Percentiles rank a stretch among this genome's conserved stretches.
Evolutionary conservation across 805 yeast species (phyloP).

Genomic region (Candida silvicultrix): DNA sequence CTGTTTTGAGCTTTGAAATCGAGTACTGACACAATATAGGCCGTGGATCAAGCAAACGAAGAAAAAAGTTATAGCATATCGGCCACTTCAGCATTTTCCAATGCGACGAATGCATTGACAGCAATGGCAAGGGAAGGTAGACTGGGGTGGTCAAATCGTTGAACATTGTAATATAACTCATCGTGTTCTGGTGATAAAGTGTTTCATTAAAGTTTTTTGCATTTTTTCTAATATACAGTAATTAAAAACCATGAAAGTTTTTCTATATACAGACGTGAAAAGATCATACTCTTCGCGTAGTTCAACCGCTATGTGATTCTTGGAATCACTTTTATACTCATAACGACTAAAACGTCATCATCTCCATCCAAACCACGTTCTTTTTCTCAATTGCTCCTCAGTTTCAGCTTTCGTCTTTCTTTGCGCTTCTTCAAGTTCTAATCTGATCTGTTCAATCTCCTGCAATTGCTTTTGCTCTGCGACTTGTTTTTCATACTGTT

Average conservation of each 20-base stretch:
- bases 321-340: background rate
- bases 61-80: slow-evolving; percentile 17
- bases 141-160: slow-evolving; percentile 23
- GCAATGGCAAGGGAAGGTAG: slow-evolving; percentile 22
- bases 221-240: background rate
- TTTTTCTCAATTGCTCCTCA: slow-evolving; percentile 23
- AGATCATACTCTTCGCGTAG: too few relatives aligned
- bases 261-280: background rate
- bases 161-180: background rate
- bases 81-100: slow-evolving; percentile 23
- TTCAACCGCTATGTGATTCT: background rate
- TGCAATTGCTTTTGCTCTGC: slow-evolving; percentile 37
- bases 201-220: background rate
- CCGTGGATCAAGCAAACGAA: slow-evolving; percentile 60
- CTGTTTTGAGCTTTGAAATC: background rate
- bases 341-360: background rate
- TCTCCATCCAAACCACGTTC: slow-evolving; percentile 26
- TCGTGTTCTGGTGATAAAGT: too few relatives aligned
- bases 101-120: slow-evolving; percentile 22
- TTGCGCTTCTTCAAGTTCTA: slow-evolving; percentile 30
- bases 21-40: slow-evolving; percentile 21
- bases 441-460: slow-evolving; percentile 35
- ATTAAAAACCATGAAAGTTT: background rate
- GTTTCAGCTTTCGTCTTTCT: slow-evolving; percentile 22
- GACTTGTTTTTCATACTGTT: slow-evolving; percentile 39